Base-by-base conservation (phyloP, 2,329 filamentous ascomycete genomes). In the Tolypocladium album region DNA sequence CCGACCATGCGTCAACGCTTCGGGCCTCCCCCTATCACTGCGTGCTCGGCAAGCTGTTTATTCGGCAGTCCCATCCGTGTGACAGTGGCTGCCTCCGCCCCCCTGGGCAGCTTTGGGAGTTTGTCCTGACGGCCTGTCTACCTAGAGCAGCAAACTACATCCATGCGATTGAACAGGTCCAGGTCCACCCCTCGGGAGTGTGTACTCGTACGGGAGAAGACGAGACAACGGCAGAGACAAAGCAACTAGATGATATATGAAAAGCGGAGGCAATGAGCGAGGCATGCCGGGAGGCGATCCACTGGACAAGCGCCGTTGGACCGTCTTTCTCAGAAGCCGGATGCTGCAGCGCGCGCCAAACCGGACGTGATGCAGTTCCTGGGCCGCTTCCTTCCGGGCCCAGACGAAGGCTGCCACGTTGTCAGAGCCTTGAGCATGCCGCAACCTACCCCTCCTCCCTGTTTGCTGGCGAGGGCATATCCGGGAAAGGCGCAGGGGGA, bases 391-490 rank as follows among this genome's bases (percentile, higher is more conserved):
- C n/a, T 38, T 27, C 59, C 53, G 43, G 61, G 40, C 24, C 67
- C 67, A 69, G 64, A 67, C 58, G 63, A 60, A 50, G 61, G 50
- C 42, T 67, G 69, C 67, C 69, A 71, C 69, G 68, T 71, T 65
- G 66, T 64, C 57, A 55, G 50, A 55, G 34, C 42, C 56, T 59
- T 62, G 24, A 42, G 53, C 43, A 43, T 36, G 36, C 56, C 42
- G 20, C 56, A 43, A 20, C 38, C 38, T 58, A 60, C 58, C 60
- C 59, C 56, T 61, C 61, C 57, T 56, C 50, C 53, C 38, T 58
- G 36, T 58, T 59, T 59, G 27, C 40, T 31, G 20, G 31, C 59
- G 36, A 36, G 39, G 31, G 15, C 27, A 47, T 15, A 31, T 27
- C 27, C 27, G 47, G 7, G 27, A 11, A 34, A 15, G 27, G 15